Conservation (phyloP, 78 protist species). For the Planoprotostelium fungivorum region DNA sequence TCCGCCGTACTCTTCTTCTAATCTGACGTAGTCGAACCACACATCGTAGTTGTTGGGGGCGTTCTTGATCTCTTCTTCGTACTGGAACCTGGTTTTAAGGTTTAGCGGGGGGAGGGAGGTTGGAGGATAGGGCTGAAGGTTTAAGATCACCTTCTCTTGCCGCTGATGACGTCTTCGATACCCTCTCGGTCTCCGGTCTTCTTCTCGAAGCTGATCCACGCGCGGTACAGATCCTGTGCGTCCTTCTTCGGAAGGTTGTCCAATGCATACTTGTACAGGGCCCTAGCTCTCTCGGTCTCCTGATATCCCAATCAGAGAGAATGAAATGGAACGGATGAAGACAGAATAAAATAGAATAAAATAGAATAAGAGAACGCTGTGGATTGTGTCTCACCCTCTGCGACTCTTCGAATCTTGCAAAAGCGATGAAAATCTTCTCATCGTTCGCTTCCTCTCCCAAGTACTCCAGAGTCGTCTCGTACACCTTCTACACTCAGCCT, state of each 20-base stretch:
- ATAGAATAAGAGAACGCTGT: not conserved
- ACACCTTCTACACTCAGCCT: not conserved
- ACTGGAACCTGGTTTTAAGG: conserved; percentile 78
- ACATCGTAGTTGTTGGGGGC: conserved; percentile 86
- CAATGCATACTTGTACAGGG: conserved; percentile 87
- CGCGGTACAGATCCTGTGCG: conserved; percentile 73
- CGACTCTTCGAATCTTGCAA: conserved; percentile 85
- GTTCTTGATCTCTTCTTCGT: conserved; percentile 77
- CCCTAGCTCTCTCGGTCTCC: conserved; percentile 89
- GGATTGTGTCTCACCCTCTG: conserved; percentile 5
- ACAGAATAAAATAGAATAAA: no score
- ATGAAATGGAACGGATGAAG: no score
- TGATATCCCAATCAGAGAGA: conserved; percentile 23
- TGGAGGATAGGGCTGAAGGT: no score
- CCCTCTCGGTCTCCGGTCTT: conserved; percentile 80
- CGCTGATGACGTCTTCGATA: conserved; percentile 84
- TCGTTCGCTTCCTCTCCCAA: conserved; percentile 62
- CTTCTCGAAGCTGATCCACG: conserved; percentile 82
- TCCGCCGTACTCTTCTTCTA: conserved; percentile 87
- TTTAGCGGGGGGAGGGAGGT: no score
- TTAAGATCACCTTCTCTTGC: conserved; percentile 50
- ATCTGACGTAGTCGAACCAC: conserved; percentile 95
- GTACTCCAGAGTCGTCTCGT: conserved; percentile 26
- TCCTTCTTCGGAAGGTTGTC: conserved; percentile 71
- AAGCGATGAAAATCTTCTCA: conserved; percentile 78